Evolutionary conservation across 2,329 filamentous ascomycete genomes (phyloP), one percentile per base, ranked within the genome.

Genomic region (Coniosporium tulheliwenetii): DNA sequence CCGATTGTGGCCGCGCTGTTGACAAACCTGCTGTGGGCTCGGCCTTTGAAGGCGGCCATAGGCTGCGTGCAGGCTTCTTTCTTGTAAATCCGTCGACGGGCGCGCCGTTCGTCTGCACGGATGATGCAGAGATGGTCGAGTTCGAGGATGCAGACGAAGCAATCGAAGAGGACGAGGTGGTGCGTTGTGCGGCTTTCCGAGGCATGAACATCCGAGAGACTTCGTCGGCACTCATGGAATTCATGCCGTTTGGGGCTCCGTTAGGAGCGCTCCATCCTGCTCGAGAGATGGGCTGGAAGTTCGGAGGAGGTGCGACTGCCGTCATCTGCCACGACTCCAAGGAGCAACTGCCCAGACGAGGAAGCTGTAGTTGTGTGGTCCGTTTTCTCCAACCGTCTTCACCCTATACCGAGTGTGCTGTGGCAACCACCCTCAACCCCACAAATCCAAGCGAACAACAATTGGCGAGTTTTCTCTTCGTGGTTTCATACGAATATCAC

Each of bases 81-180:
- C 65, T 54, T 48, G 62, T 50, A 44, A 63, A 56, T 46, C 43
- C 19, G 62, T 64, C 35, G 62, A 63, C 40, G 41, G 61, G 41
- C 42, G 67, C 71, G 48, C 76, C 77, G 72, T 79, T 82, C 48
- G 72, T 56, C 53, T 75, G 75, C 19, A 73, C 67, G 39, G 71
- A 67, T 53, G 74, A 68, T 43, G 75, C 71, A 33, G 75, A 71
- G 46, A 82, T 66, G 41, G 80, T 82, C 2, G 79, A 76, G 34
- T 67, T 74, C 39, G 77, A 76, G 10, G 84, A 82, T 30, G 68
- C 64, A 42, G 63, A 64, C 15, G 75, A 78, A 42, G 68, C 65
- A 47, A 93, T 70, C 37, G 87, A 94, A 3, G 86, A 93, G 43
- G 85, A 91, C 31, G 89, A 96, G 68, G 85, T 93, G 55, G 81